A percentile compares a stretch with the other conserved stretches of the same genome.
phyloP scores from a whole-genome alignment of 192 early-diverging fungal species.

The Linnemannia schmuckeri region DNA sequence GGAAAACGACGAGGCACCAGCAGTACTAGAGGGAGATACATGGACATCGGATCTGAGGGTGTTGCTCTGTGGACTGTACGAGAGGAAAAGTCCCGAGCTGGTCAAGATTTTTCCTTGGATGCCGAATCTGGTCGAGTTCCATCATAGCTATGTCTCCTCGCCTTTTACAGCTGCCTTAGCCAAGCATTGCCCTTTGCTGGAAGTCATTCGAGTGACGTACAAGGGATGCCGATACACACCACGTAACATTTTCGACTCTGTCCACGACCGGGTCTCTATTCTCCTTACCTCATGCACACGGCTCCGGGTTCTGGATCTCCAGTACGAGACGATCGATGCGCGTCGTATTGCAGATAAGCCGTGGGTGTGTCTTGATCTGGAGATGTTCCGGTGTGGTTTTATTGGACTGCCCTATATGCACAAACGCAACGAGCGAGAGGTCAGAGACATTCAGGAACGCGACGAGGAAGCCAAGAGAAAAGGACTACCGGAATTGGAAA shows the following conservation, averaged over 20 bases:
- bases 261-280: conserved; percentile 4
- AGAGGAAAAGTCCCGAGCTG: not conserved
- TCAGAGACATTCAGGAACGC: not conserved
- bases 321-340: not conserved
- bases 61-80: not conserved
- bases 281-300: not conserved
- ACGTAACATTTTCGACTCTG: not conserved
- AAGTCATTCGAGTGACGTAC: not conserved
- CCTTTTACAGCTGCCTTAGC: not conserved
- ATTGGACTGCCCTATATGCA: not conserved
- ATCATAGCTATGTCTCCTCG: not conserved
- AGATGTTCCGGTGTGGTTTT: not conserved
- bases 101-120: conserved; percentile 1
- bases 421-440: not conserved
- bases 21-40: not conserved
- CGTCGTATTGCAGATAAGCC: not conserved
- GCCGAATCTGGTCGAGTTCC: not conserved
- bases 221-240: conserved; percentile 1
- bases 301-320: not conserved
- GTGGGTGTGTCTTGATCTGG: not conserved
- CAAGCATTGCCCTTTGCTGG: not conserved
- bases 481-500: not conserved
- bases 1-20: not conserved
- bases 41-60: not conserved
- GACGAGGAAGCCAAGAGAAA: not conserved